Percentiles rank a stretch among this genome's conserved stretches.
Conservation (phyloP, 768 basidiomycete species). For the Mycena rosella region DNA sequence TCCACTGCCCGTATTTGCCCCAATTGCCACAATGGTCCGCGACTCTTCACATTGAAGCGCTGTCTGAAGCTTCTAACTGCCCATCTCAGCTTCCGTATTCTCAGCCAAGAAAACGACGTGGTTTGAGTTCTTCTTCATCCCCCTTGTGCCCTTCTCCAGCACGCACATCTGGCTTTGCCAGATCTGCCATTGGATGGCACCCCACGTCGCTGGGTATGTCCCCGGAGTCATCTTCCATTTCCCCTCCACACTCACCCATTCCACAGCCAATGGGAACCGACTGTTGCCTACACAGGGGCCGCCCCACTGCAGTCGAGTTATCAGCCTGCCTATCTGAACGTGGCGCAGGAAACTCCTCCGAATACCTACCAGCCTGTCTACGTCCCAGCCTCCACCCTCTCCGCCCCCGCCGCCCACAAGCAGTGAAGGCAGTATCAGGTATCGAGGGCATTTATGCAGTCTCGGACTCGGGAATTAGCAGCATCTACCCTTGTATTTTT, state of each 20-base stretch:
- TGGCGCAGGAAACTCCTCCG: slow-evolving; percentile 27
- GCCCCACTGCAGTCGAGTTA: slow-evolving; percentile 52
- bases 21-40: slow-evolving; percentile 76
- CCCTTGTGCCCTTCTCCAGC: slow-evolving; percentile 73
- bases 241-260: not conserved
- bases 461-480: slow-evolving; percentile 1
- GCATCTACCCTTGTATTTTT: slow-evolving; percentile 23
- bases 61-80: slow-evolving; percentile 17
- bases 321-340: slow-evolving; percentile 55
- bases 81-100: slow-evolving; percentile 64
- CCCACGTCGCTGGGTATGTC: slow-evolving; percentile 64
- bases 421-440: slow-evolving; percentile 15
- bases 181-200: slow-evolving; percentile 76
- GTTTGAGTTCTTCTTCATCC: slow-evolving; percentile 85
- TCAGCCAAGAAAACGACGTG: slow-evolving; percentile 75
- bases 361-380: slow-evolving; percentile 31
- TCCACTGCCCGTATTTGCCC: slow-evolving; percentile 72
- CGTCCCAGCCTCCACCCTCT: slow-evolving; percentile 19
- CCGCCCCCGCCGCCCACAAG: slow-evolving; percentile 18
- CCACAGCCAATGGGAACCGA: slow-evolving; percentile 53
- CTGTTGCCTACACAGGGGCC: slow-evolving; percentile 40
- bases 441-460: not conserved
- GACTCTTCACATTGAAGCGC: not conserved
- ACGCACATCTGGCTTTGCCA: slow-evolving; percentile 78
- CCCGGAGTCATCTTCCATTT: slow-evolving; percentile 1